Evolutionary conservation across 2,329 filamentous ascomycete species (phyloP).

Genomic region (Pseudogymnoascus sp.): DNA sequence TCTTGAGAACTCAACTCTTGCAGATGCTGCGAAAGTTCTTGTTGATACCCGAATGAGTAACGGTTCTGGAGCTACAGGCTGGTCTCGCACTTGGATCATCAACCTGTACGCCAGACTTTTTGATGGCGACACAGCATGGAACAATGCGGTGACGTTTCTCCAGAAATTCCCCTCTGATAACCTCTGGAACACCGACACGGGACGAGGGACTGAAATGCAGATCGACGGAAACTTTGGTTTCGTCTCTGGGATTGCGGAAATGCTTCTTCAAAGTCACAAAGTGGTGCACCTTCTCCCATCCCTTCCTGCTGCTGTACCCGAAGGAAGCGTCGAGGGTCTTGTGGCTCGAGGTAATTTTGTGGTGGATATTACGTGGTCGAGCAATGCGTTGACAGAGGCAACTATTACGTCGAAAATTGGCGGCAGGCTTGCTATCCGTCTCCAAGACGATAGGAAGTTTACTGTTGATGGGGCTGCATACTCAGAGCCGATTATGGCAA

Average conservation of each 20-base stretch:
- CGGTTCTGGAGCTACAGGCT: constrained; percentile 42
- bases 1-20: constrained; percentile 16
- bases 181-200: background rate
- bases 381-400: background rate
- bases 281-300: constrained; percentile 22
- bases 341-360: constrained; percentile 15
- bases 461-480: background rate
- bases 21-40: constrained; percentile 23
- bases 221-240: constrained; percentile 44
- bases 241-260: constrained; percentile 37
- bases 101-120: constrained; percentile 40
- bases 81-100: constrained; percentile 44
- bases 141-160: background rate
- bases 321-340: constrained; percentile 15
- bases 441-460: background rate
- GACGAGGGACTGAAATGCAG: constrained; percentile 29
- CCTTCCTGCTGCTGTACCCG: constrained; percentile 17
- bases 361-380: constrained; percentile 15
- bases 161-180: background rate
- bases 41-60: constrained; percentile 23
- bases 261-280: constrained; percentile 34
- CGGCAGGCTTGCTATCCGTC: background rate
- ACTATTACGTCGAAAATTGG: background rate
- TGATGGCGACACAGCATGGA: constrained; percentile 21
- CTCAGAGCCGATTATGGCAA: background rate